A percentile compares a stretch with the other conserved stretches of the same genome.
Evolutionary conservation across 1,284 basidiomycete species (phyloP).

Genomic region (Abortiporus biennis): DNA sequence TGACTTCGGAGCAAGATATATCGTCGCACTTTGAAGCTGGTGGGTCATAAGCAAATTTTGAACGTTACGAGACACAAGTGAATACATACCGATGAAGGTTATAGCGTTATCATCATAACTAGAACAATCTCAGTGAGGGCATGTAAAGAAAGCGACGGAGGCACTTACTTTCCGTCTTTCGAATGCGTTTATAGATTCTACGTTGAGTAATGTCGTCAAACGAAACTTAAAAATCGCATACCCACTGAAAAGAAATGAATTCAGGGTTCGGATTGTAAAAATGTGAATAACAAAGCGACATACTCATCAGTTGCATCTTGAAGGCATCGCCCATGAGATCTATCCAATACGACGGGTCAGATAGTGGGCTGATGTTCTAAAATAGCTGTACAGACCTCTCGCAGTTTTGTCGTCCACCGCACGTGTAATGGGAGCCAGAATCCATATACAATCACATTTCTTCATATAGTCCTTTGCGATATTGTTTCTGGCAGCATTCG

Average conservation of each 20-base stretch:
- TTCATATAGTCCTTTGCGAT: slow-evolving; percentile 60
- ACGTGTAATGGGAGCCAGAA: slow-evolving; percentile 47
- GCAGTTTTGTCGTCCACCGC: slow-evolving; percentile 57
- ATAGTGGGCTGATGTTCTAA: no score
- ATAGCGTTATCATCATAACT: slow-evolving; percentile 52
- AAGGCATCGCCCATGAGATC: slow-evolving; percentile 58
- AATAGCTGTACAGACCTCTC: slow-evolving; percentile 35
- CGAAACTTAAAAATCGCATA: slow-evolving; percentile 13
- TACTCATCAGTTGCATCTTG: slow-evolving; percentile 55
- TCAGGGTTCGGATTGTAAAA: slow-evolving; percentile 3
- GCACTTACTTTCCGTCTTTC: slow-evolving; percentile 45
- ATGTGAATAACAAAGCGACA: slow-evolving; percentile 24
- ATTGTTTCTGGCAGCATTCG: slow-evolving; percentile 49
- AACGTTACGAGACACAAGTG: no score
- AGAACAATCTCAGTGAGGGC: slow-evolving; percentile 1
- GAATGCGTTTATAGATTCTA: no score
- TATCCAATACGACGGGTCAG: no score
- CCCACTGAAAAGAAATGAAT: slow-evolving; percentile 21
- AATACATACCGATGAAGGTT: slow-evolving; percentile 46
- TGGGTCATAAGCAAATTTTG: no score
- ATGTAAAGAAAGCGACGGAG: neutral
- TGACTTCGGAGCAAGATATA: slow-evolving; percentile 55
- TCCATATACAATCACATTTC: slow-evolving; percentile 50
- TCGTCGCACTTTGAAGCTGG: slow-evolving; percentile 61
- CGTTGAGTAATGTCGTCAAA: neutral